A percentile compares a stretch with the other conserved stretches of the same genome.
Evolutionary conservation across 306 rosid species (phyloP).

Genomic region (Echinosophora koreensis): DNA sequence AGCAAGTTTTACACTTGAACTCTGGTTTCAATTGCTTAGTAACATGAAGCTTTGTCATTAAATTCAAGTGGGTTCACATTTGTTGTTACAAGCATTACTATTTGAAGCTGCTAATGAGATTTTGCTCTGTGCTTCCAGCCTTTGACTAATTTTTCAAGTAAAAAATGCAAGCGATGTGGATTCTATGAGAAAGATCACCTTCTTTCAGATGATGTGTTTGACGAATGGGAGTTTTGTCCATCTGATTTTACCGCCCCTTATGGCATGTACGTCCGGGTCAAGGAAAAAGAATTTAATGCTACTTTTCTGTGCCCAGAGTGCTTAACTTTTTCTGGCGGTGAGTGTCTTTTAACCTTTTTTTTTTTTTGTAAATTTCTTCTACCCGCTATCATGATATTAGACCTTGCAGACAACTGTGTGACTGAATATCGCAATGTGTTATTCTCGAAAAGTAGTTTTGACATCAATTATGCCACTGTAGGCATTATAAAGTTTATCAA

Average conservation of each 20-base stretch:
- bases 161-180: conserved; percentile 94
- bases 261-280: conserved; percentile 64
- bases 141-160: conserved; percentile 62
- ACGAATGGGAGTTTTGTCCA: conserved; percentile 96
- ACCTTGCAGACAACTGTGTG: conserved; percentile 18
- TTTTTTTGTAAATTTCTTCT: background rate
- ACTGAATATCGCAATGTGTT: conserved; percentile 13
- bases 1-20: background rate
- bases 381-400: conserved; percentile 29
- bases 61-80: conserved; percentile 24
- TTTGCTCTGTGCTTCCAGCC: conserved; percentile 74
- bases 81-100: conserved; percentile 33
- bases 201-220: conserved; percentile 69
- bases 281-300: conserved; percentile 76
- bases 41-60: conserved; percentile 26
- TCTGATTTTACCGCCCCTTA: conserved; percentile 67
- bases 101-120: conserved; percentile 42
- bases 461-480: conserved; percentile 22
- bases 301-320: conserved; percentile 71
- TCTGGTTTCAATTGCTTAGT: conserved; percentile 15
- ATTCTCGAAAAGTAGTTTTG: background rate
- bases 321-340: conserved; percentile 57
- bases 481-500: conserved; percentile 7
- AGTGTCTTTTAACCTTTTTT: conserved; percentile 54
- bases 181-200: conserved; percentile 78